Percentiles rank a stretch among this genome's conserved stretches.
Evolutionary conservation across 768 basidiomycete species (phyloP).

Genomic region (Panellus pusillus): DNA sequence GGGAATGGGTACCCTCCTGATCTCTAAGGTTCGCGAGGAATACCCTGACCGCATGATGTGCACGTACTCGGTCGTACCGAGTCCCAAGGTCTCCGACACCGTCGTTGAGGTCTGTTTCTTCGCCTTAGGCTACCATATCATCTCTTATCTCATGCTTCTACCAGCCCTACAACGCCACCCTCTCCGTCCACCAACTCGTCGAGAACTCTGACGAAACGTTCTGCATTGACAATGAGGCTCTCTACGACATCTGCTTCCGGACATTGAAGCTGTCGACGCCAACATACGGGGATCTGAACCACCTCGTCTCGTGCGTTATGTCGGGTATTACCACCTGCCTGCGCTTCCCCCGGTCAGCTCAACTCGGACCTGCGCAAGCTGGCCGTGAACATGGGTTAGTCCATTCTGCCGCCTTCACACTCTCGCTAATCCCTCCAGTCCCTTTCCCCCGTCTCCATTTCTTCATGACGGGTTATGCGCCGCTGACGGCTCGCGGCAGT

Average conservation of each 20-base stretch:
- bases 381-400: conserved; percentile 97
- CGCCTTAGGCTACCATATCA: not conserved
- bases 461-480: conserved; percentile 97
- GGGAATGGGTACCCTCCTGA: conserved; percentile 98
- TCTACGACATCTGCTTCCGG: conserved; percentile 99
- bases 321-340: conserved; percentile 97
- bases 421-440: conserved; percentile 45
- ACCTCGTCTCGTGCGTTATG: conserved; percentile 97
- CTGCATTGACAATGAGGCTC: conserved; percentile 99
- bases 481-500: conserved; percentile 90
- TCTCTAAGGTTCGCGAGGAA: conserved; percentile 99
- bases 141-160: not conserved
- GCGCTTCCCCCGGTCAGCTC: conserved; percentile 98
- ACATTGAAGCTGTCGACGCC: conserved; percentile 96
- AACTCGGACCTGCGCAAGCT: conserved; percentile 98
- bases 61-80: conserved; percentile 98
- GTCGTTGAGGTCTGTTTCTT: conserved; percentile 82
- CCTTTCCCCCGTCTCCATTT: conserved; percentile 99
- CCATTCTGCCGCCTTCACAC: not conserved
- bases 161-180: conserved; percentile 97
- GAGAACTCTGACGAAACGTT: conserved; percentile 99
- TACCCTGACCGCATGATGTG: conserved; percentile 99
- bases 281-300: conserved; percentile 97
- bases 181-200: conserved; percentile 97
- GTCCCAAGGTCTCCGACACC: conserved; percentile 97